These are phyloP conservation scores for Aphanomyces stellatus DNA, from an alignment of 352 stramenopile species.

Conservation along the genomic window DNA sequence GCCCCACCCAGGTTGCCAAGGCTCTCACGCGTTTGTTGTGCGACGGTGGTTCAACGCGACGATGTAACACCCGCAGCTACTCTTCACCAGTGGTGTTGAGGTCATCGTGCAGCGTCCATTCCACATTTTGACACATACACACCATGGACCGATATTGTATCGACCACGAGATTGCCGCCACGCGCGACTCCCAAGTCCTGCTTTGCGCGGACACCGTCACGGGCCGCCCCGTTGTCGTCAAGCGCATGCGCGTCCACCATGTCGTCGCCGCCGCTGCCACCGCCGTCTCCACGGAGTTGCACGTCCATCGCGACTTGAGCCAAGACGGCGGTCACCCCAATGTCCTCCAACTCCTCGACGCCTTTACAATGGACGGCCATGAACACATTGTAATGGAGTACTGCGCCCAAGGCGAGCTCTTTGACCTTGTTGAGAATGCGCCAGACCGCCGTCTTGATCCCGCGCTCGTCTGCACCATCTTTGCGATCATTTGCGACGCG, in stretches of 20 bases:
- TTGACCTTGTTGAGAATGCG: constrained; percentile 49
- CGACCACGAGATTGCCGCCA: neutral
- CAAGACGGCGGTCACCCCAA: constrained; percentile 52
- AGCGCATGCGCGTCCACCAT: neutral
- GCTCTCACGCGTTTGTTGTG: no score
- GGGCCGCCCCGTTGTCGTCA: neutral
- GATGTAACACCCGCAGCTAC: no score
- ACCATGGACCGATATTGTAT: neutral
- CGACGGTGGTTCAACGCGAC: no score
- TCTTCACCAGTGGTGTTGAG: no score
- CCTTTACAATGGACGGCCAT: constrained; percentile 45
- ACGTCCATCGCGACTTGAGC: constrained; percentile 50
- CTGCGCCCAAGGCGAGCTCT: constrained; percentile 56
- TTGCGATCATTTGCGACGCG: constrained; percentile 49
- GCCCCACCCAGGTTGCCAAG: neutral
- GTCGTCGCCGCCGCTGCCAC: neutral
- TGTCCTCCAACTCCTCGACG: constrained; percentile 56
- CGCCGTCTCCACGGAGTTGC: constrained; percentile 32
- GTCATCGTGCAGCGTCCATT: no score
- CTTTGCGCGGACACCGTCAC: neutral
- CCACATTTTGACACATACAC: no score
- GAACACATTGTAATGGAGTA: constrained; percentile 64
- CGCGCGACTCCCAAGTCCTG: neutral
- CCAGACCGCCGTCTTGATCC: constrained; percentile 28
- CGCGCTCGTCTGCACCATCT: constrained; percentile 38